phyloP scores from a whole-genome alignment of 2,329 filamentous ascomycete species.

The Colletotrichum sojae region DNA sequence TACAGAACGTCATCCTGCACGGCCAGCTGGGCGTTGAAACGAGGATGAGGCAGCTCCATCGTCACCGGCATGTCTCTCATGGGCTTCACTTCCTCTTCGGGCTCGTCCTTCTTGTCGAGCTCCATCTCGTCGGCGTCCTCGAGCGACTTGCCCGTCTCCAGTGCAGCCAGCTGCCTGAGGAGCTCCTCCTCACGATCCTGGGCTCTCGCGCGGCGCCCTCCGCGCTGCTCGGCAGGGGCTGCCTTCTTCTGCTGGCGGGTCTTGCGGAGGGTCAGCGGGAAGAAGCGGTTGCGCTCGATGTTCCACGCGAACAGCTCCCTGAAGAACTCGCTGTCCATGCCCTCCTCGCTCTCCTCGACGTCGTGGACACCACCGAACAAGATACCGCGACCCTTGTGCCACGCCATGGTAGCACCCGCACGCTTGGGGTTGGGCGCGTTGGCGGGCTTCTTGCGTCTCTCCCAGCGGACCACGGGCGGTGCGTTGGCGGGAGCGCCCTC shows the following conservation, averaged over 20 bases:
- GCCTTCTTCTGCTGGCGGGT: conserved; percentile 78
- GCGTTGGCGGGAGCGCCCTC: conserved; percentile 76
- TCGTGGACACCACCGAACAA: conserved; percentile 96
- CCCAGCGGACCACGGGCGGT: conserved; percentile 86
- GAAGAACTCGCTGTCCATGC: conserved; percentile 98
- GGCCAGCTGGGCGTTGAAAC: conserved; percentile 92
- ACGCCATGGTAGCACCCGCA: conserved; percentile 93
- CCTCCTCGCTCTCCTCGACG: conserved; percentile 91
- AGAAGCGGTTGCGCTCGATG: conserved; percentile 94
- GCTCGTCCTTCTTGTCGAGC: conserved; percentile 62
- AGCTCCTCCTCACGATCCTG: conserved; percentile 95
- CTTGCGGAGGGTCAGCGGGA: conserved; percentile 83
- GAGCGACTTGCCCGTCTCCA: conserved; percentile 81
- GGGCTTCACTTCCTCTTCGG: conserved; percentile 69
- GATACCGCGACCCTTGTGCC: conserved; percentile 93
- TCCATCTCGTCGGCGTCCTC: conserved; percentile 66
- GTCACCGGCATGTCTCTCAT: conserved; percentile 75
- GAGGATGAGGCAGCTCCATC: conserved; percentile 88
- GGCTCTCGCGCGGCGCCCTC: conserved; percentile 78
- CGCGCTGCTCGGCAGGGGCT: conserved; percentile 68
- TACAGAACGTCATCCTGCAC: conserved; percentile 95
- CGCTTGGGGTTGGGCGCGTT: conserved; percentile 88
- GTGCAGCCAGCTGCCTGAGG: conserved; percentile 85
- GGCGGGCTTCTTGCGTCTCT: conserved; percentile 90
- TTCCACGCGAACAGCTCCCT: conserved; percentile 94